Evolutionary conservation across 2,329 filamentous ascomycete genomes (phyloP), one percentile per base, ranked within the genome.

Genomic region (Neocatenulostroma microsporum): DNA sequence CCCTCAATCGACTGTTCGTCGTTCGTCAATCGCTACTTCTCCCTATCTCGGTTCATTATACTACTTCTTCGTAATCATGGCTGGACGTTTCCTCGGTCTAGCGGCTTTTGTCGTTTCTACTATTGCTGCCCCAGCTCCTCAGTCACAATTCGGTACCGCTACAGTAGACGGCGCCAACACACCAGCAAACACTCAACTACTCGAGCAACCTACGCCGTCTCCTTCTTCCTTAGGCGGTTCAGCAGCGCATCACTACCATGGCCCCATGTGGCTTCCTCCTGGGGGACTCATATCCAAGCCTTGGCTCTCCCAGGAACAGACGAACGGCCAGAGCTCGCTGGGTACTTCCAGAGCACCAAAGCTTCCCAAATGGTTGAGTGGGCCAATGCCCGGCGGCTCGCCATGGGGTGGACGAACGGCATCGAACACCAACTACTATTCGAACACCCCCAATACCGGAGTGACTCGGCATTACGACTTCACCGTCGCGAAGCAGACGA

Each of bases 391-490:
- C 27, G 30, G 39, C 12, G 51, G 49, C 11, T 41, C 25, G 9
- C 55, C 53, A 3, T 57, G 52, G 55, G 55, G 51, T 14, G 39
- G 31, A 11, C 34, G 42, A 23, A 55, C 50, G 7, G 41, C 41
- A 23, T 40, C 38, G 13, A 47, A 55, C 21, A 54, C 52, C 9
- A 53, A 57, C 37, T 46, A 44, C 7, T 53, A 55, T 33, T 40
- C 36, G 12, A 42, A 52, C 20, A 40, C 45, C 8, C 55, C 55
- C 2, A 46, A 55, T 18, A 60, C 58, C 32, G 58, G 58, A 17
- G 45, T 56, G 13, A 61, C 57, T 10, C 44, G 53, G 20, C 42
- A 48, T 29, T 61, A 61, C 42, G 46, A 55, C 36, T 59, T 59
- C 34, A 53, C 47, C 2, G 41, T 61, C 34, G 48, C 49, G n/a